These are phyloP conservation scores for Chaetomium fimeti DNA, from an alignment of 495 filamentous ascomycete species.

Conservation along the genomic window DNA sequence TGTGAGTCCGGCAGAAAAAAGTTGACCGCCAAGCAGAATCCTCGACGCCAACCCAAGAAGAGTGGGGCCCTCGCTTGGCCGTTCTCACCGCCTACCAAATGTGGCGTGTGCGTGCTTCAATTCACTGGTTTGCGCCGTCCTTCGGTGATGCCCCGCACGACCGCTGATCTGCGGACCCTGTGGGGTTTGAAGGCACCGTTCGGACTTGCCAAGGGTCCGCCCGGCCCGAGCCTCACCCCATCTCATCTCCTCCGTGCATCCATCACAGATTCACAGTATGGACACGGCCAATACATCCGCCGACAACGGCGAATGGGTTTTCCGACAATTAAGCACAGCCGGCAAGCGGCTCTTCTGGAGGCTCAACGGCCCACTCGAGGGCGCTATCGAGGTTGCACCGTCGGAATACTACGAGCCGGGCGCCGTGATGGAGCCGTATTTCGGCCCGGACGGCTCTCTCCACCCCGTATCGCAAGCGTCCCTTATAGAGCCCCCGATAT, in stretches of 20 bases:
- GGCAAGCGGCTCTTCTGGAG: conserved; percentile 12
- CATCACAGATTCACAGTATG: neutral
- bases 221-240: no score
- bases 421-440: conserved; percentile 10
- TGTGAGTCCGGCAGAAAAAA: conserved; percentile 31
- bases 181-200: no score
- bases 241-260: no score
- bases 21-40: conserved; percentile 15
- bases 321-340: neutral
- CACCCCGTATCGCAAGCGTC: conserved; percentile 10
- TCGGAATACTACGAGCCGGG: conserved; percentile 13
- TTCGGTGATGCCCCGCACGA: neutral
- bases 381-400: conserved; percentile 6
- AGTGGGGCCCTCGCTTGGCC: neutral
- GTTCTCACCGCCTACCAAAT: conserved; percentile 28
- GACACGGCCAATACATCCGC: conserved; percentile 4
- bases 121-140: neutral
- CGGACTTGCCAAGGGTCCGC: no score
- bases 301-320: conserved; percentile 9
- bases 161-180: neutral
- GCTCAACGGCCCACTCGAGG: conserved; percentile 13
- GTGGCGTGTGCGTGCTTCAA: neutral
- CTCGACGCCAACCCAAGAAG: neutral
- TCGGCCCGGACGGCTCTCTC: conserved; percentile 9
- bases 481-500: conserved; percentile 2